Evolutionary conservation across 73 alveolate species (phyloP).

Genomic region (Paramecium pentaurelia): DNA sequence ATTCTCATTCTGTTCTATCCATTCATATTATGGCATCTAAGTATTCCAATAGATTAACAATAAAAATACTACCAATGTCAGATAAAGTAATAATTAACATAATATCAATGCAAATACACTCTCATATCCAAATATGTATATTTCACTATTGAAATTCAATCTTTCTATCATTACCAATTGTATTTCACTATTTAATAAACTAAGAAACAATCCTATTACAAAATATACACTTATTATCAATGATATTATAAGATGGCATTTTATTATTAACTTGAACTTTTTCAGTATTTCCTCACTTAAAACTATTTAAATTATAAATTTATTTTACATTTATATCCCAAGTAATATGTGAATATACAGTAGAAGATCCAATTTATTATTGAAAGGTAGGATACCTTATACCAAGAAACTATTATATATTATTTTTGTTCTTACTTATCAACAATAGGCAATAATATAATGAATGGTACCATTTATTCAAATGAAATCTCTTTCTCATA

Average conservation of each 20-base stretch:
- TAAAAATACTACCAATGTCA: not conserved
- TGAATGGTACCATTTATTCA: conserved; percentile 34
- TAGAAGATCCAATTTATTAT: conserved; percentile 10
- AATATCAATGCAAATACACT: not conserved
- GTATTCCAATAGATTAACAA: not conserved
- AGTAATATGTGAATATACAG: not conserved
- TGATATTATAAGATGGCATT: not conserved
- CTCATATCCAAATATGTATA: not conserved
- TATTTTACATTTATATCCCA: conserved; percentile 25
- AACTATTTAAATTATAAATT: not conserved
- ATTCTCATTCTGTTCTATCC: not conserved
- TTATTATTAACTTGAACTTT: not conserved
- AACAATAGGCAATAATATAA: not conserved
- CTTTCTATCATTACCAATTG: not conserved
- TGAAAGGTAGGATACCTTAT: not conserved
- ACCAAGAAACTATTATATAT: conserved; percentile 1
- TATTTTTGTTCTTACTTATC: not conserved
- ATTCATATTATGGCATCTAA: not conserved
- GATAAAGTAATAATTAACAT: not conserved
- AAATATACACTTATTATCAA: not conserved
- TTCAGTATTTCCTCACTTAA: not conserved
- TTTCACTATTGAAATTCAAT: not conserved
- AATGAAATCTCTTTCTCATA: conserved; percentile 29
- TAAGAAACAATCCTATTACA: not conserved
- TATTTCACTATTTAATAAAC: not conserved